Evolutionary conservation across 768 basidiomycete genomes (phyloP), one percentile per base, ranked within the genome.

Genomic region (Suillus spraguei): DNA sequence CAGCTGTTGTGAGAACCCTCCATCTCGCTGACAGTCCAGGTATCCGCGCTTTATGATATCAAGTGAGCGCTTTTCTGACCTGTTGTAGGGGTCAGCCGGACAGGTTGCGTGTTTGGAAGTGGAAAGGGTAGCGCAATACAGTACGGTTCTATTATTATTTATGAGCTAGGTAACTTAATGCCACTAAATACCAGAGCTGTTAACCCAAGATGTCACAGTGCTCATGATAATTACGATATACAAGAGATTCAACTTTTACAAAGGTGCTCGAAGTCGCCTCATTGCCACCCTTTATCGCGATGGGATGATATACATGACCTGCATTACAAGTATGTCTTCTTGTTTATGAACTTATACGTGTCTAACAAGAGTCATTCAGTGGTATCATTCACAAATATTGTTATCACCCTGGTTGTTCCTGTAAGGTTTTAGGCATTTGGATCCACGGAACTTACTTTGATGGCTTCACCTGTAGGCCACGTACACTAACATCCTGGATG

Each of bases 151-250:
- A 38, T 55, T 14, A 38, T 36, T 3, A 5, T 55, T 42, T 24
- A 54, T 24, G 60, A 60, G 60, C 60, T 36, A 10, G 49, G 60
- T 60, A 35, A 49, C 9, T 22, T 38, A 14, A 28, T 49, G 7
- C 24, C 16, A 9, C 14, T 53, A 32, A 49, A 24, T 32, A 33
- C 33, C 24, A 0, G 5, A 24, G 6, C 9, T 17, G 44, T 14
- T 46, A 6, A 60, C 47, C 11, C 10, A 22, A 47, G 11, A 60
- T 60, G 7, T 35, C 17, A 6, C 6, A 60, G 60, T 52, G 49
- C 49, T 60, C 35, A 11, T 60, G 16, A 10, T 47, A n/a, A 38
- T 60, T 22, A 60, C 49, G 9, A 9, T 60, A n/a, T 11, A 50
- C 22, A 60, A 60, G 36, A 44, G 11, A n/a, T 24, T 60, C 3